Evolutionary conservation across 2,329 filamentous ascomycete genomes (phyloP).

Genomic region (Fusarium secorum): DNA sequence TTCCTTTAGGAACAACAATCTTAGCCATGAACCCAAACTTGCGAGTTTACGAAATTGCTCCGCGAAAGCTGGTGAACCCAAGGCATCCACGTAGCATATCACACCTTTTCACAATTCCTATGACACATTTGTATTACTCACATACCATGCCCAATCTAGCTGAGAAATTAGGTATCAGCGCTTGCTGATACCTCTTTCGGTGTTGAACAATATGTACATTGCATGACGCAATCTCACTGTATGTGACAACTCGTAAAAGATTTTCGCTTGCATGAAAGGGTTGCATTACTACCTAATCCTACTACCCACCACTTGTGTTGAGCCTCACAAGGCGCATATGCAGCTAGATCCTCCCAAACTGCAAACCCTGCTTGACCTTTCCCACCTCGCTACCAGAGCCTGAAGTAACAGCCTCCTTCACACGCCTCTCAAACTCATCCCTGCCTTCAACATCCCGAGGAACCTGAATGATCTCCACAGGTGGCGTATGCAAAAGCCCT

Average conservation of each 20-base stretch:
- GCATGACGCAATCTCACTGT: neutral
- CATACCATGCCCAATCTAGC: accelerated
- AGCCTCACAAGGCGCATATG: accelerated
- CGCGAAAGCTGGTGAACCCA: accelerated
- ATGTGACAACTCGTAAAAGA: neutral
- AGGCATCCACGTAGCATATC: neutral
- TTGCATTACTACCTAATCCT: neutral
- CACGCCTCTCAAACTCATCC: neutral
- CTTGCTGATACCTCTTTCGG: neutral
- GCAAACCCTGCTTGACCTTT: neutral
- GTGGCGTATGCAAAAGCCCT: neutral
- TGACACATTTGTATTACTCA: neutral
- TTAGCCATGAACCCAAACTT: neutral
- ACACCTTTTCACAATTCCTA: neutral
- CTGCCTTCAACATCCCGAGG: neutral
- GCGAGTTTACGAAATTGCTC: accelerated
- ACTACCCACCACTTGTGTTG: accelerated
- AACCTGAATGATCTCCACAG: neutral
- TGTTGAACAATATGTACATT: neutral
- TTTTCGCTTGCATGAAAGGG: neutral
- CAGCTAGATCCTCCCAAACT: neutral
- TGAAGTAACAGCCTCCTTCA: neutral
- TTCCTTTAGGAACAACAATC: accelerated
- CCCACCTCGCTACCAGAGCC: neutral
- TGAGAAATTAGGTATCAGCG: too few relatives aligned